A percentile compares a stretch with the other conserved stretches of the same genome.
phyloP scores from a whole-genome alignment of 2,329 filamentous ascomycete species.

The Botrytis medusae region DNA sequence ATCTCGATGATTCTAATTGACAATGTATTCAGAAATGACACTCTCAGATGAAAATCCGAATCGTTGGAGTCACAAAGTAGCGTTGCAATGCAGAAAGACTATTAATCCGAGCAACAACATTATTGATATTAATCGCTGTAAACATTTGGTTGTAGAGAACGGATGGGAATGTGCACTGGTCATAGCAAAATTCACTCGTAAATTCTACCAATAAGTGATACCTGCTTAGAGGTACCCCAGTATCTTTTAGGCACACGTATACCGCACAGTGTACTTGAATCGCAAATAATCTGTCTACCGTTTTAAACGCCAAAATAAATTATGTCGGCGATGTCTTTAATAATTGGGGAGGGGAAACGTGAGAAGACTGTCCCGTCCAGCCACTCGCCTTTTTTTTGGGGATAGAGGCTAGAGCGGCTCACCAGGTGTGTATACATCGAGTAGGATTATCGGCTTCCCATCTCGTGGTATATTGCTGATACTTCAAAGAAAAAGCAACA shows the following conservation, averaged over 20 bases:
- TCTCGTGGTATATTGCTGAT: constrained; percentile 17
- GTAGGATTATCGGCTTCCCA: constrained; percentile 5
- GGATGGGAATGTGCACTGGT: background rate
- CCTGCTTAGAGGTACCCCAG: constrained; percentile 1
- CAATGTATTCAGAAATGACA: constrained; percentile 1
- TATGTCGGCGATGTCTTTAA: constrained; percentile 13
- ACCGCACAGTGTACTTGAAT: background rate
- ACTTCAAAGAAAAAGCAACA: constrained; percentile 15
- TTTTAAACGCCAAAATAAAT: constrained; percentile 14
- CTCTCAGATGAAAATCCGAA: constrained; percentile 1
- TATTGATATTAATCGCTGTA: constrained; percentile 1
- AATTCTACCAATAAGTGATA: constrained; percentile 16
- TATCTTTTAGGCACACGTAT: background rate
- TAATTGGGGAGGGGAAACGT: background rate
- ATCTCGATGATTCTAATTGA: constrained; percentile 1
- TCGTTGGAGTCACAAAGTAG: background rate
- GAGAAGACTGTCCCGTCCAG: background rate
- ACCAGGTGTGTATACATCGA: constrained; percentile 12
- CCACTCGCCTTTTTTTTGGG: constrained; percentile 1
- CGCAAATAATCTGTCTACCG: constrained; percentile 4
- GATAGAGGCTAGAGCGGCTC: constrained; percentile 6
- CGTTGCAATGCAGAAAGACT: constrained; percentile 10
- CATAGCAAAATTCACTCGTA: constrained; percentile 1
- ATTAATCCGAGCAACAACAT: constrained; percentile 3
- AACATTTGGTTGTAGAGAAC: background rate